Conservation (phyloP, 352 stramenopile genomes). For the Achlya hypogyna region DNA sequence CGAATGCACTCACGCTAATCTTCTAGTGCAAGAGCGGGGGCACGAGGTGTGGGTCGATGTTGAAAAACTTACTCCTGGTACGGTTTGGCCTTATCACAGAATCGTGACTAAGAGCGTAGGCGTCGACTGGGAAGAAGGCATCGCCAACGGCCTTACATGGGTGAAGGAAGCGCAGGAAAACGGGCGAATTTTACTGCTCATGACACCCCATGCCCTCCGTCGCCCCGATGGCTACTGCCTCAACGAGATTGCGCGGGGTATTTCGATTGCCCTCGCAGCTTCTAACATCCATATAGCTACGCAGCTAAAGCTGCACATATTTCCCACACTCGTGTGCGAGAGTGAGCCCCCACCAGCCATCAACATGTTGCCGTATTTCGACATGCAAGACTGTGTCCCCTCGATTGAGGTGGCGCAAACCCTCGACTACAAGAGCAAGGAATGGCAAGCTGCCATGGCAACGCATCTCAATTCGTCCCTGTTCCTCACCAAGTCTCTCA, state of each 20-base stretch:
- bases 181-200: constrained; percentile 61
- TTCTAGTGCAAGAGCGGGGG: constrained; percentile 45
- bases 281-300: constrained; percentile 25
- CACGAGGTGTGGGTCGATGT: constrained; percentile 67
- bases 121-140: constrained; percentile 66
- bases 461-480: constrained; percentile 25
- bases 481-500: constrained; percentile 41
- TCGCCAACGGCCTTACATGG: constrained; percentile 48
- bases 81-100: constrained; percentile 10
- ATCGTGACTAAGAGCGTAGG: not conserved
- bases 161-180: constrained; percentile 61
- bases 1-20: not conserved
- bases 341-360: constrained; percentile 58
- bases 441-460: constrained; percentile 39
- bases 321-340: constrained; percentile 55
- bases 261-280: not conserved
- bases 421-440: constrained; percentile 28
- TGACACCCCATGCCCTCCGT: constrained; percentile 66
- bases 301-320: constrained; percentile 51
- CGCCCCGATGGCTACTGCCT: constrained; percentile 67
- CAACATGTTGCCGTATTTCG: constrained; percentile 63
- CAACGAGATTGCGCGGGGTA: constrained; percentile 56
- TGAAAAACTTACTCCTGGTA: constrained; percentile 51
- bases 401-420: constrained; percentile 17
- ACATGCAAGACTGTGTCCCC: constrained; percentile 59